These are phyloP conservation scores for Aspergillus pseudoviridinutans DNA, from an alignment of 2,329 filamentous ascomycete species.

Conservation along the genomic window DNA sequence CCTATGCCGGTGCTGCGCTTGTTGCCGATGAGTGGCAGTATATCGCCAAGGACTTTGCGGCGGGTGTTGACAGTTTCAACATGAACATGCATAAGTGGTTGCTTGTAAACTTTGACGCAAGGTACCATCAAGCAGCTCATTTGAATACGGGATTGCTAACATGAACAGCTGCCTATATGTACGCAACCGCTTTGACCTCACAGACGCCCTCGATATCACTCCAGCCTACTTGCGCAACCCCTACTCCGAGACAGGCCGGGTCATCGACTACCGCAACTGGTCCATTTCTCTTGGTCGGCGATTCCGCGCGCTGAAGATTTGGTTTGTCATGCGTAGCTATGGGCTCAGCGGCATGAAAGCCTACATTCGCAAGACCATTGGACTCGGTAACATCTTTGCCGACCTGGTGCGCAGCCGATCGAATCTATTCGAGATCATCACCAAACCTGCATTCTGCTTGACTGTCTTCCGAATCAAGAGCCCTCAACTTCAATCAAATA, in stretches of 20 bases:
- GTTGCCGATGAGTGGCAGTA: conserved; percentile 76
- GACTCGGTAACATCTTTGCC: conserved; percentile 67
- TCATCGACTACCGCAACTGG: conserved; percentile 96
- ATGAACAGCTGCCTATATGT: conserved; percentile 71
- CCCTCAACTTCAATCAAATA: conserved; percentile 13
- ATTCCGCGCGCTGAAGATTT: conserved; percentile 87
- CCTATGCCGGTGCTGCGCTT: conserved; percentile 83
- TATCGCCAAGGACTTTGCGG: conserved; percentile 55
- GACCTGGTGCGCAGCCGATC: conserved; percentile 52
- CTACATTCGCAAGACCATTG: conserved; percentile 67
- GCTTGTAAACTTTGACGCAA: conserved; percentile 82
- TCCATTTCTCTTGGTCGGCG: conserved; percentile 87
- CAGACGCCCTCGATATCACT: conserved; percentile 71
- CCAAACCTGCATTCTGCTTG: conserved; percentile 71
- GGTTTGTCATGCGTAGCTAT: conserved; percentile 86
- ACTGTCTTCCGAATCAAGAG: conserved; percentile 68
- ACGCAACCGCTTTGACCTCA: conserved; percentile 70
- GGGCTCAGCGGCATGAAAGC: conserved; percentile 70
- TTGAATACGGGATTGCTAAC: background rate
- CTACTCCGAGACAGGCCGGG: conserved; percentile 74
- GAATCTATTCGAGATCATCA: conserved; percentile 74
- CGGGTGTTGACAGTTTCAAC: conserved; percentile 79
- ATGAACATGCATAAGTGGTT: conserved; percentile 99
- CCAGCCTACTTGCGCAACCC: conserved; percentile 79
- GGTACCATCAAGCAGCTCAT: conserved; percentile 24